Evolutionary conservation across 805 yeast genomes (phyloP).

Genomic region (Kodamaea neixiangensis): DNA sequence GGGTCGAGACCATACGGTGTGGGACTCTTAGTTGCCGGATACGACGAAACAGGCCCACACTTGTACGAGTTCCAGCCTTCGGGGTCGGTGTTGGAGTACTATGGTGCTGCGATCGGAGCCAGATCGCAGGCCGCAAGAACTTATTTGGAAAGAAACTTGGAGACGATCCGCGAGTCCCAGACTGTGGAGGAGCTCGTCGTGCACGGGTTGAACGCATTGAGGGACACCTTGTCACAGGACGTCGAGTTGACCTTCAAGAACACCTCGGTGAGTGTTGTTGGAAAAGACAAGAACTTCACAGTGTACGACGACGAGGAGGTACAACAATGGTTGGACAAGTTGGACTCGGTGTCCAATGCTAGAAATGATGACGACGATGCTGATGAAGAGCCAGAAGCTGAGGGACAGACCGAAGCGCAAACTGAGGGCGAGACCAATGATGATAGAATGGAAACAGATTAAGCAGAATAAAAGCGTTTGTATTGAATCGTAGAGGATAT

Average conservation of each 20-base stretch:
- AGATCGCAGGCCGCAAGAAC: conserved; percentile 98
- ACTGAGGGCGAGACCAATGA: conserved; percentile 15
- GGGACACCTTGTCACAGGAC: conserved; percentile 94
- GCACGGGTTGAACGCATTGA: conserved; percentile 84
- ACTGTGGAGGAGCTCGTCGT: conserved; percentile 73
- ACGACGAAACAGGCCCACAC: conserved; percentile 94
- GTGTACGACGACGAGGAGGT: conserved; percentile 87
- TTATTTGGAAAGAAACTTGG: conserved; percentile 83
- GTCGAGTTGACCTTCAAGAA: conserved; percentile 82
- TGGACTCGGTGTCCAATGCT: conserved; percentile 64
- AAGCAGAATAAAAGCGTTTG: conserved; percentile 1
- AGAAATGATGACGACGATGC: conserved; percentile 49
- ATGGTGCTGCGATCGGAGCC: conserved; percentile 96
- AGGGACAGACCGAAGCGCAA: conserved; percentile 20
- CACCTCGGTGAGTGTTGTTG: conserved; percentile 92
- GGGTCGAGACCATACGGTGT: conserved; percentile 99
- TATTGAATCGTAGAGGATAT: not conserved
- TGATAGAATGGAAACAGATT: conserved; percentile 15
- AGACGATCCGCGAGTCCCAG: conserved; percentile 58
- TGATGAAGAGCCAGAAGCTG: conserved; percentile 27
- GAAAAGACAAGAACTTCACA: conserved; percentile 71
- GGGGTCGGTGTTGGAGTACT: conserved; percentile 88
- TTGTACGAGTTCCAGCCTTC: conserved; percentile 94
- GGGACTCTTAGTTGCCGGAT: conserved; percentile 86
- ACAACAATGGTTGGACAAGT: conserved; percentile 74